These are phyloP conservation scores for Amanita phalloides DNA, from an alignment of 768 basidiomycete species.

Conservation along the genomic window DNA sequence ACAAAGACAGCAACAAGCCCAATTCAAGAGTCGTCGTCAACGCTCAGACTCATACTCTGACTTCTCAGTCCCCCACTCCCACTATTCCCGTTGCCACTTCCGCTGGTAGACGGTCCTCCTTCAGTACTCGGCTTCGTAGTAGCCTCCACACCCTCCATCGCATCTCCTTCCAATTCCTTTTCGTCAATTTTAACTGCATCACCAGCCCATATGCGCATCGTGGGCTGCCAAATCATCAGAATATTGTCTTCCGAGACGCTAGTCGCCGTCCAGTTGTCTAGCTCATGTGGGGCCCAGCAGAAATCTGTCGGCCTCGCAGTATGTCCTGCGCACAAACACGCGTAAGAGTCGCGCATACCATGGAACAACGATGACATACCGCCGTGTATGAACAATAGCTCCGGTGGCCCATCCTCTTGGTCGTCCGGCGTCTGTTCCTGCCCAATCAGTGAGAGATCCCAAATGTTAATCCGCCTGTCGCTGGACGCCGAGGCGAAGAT, in stretches of 20 bases:
- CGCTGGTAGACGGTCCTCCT: constrained; percentile 9
- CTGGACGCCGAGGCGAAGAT: constrained; percentile 93
- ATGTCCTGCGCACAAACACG: constrained; percentile 48
- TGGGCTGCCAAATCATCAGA: constrained; percentile 96
- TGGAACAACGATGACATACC: constrained; percentile 35
- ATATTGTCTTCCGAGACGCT: constrained; percentile 96
- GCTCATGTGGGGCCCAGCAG: constrained; percentile 82
- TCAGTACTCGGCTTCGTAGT: constrained; percentile 13
- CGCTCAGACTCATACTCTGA: constrained; percentile 55
- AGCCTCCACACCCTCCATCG: constrained; percentile 66
- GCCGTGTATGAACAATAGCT: constrained; percentile 92
- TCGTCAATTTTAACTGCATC: constrained; percentile 80
- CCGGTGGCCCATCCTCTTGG: constrained; percentile 96
- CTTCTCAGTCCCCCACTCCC: constrained; percentile 30
- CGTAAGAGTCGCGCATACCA: neutral
- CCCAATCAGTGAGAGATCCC: constrained; percentile 89
- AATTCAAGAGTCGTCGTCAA: constrained; percentile 20
- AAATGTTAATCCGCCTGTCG: constrained; percentile 88
- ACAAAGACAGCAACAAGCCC: neutral
- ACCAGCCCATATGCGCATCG: constrained; percentile 87
- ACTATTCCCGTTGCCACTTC: constrained; percentile 20
- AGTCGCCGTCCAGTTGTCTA: constrained; percentile 76
- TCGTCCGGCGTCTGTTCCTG: constrained; percentile 97
- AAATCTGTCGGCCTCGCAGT: constrained; percentile 89
- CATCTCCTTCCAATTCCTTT: constrained; percentile 73